Percentiles rank a stretch among this genome's conserved stretches.
Conservation (phyloP, 2,329 filamentous ascomycete species). For the Lachnellula subtilissima region DNA sequence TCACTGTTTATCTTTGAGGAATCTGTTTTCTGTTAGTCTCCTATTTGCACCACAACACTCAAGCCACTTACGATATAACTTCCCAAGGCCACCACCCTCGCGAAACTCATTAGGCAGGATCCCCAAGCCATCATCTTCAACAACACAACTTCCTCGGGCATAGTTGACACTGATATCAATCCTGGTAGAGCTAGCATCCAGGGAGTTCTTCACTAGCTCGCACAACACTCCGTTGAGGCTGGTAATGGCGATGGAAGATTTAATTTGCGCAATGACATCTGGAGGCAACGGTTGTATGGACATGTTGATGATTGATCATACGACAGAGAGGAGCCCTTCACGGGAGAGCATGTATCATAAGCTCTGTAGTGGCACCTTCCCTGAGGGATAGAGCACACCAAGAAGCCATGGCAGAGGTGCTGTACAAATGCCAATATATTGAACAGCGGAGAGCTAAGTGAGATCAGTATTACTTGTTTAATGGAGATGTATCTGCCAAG, state of each 20-base stretch:
- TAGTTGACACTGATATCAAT: conserved; percentile 72
- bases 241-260: conserved; percentile 75
- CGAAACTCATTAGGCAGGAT: conserved; percentile 70
- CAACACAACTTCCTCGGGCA: conserved; percentile 64
- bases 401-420: neutral
- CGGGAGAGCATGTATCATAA: neutral
- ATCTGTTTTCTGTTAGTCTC: conserved; percentile 45
- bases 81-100: conserved; percentile 65
- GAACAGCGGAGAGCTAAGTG: too few relatives aligned
- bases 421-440: too few relatives aligned
- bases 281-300: conserved; percentile 66
- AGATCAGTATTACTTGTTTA: too few relatives aligned
- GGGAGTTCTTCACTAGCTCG: conserved; percentile 74
- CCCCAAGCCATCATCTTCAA: conserved; percentile 82
- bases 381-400: neutral
- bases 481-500: too few relatives aligned
- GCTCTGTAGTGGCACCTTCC: conserved; percentile 10
- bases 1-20: conserved; percentile 65
- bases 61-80: conserved; percentile 59
- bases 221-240: conserved; percentile 66
- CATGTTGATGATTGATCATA: conserved; percentile 28
- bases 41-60: neutral
- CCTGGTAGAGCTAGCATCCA: conserved; percentile 71
- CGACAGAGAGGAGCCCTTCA: neutral
- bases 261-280: conserved; percentile 71